Evolutionary conservation across 208 protist genomes (phyloP).

Genomic region (Jaenimonas drosophilae): DNA sequence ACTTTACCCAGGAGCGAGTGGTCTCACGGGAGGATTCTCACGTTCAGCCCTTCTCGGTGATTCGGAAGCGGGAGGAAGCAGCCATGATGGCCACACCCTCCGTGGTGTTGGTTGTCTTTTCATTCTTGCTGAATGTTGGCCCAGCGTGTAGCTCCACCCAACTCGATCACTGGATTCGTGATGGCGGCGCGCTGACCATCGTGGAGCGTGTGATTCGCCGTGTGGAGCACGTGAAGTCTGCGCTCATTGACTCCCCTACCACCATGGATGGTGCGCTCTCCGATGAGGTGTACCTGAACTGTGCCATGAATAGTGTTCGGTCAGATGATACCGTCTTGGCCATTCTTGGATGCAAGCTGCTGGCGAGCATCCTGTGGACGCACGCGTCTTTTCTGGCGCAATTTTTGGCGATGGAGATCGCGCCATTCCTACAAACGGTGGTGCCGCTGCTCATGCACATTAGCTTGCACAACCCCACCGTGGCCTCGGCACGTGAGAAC

Average conservation of each 20-base stretch:
- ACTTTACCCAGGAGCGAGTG: not conserved
- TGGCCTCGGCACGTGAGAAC: conserved; percentile 28
- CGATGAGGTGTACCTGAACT: conserved; percentile 71
- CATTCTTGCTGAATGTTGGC: conserved; percentile 20
- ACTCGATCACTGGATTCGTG: conserved; percentile 16
- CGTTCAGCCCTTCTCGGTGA: not conserved
- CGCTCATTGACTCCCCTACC: conserved; percentile 46
- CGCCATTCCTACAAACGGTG: conserved; percentile 14
- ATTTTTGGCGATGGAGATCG: conserved; percentile 9
- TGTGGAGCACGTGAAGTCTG: conserved; percentile 26
- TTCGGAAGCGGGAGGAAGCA: not conserved
- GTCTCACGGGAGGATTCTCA: not conserved
- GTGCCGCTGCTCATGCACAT: conserved; percentile 50
- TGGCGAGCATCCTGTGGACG: conserved; percentile 31
- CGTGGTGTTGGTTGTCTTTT: conserved; percentile 15
- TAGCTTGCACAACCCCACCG: conserved; percentile 57
- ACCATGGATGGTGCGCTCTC: conserved; percentile 48
- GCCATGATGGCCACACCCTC: conserved; percentile 15
- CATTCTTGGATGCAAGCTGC: conserved; percentile 52
- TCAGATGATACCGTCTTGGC: conserved; percentile 44
- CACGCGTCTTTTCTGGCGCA: conserved; percentile 10
- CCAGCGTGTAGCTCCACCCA: conserved; percentile 6
- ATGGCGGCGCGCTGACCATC: conserved; percentile 11
- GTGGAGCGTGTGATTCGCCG: conserved; percentile 21
- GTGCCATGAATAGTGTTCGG: conserved; percentile 24